These are phyloP conservation scores for Diaporthe eres DNA, from an alignment of 2,329 filamentous ascomycete genomes.

Conservation along the genomic window DNA sequence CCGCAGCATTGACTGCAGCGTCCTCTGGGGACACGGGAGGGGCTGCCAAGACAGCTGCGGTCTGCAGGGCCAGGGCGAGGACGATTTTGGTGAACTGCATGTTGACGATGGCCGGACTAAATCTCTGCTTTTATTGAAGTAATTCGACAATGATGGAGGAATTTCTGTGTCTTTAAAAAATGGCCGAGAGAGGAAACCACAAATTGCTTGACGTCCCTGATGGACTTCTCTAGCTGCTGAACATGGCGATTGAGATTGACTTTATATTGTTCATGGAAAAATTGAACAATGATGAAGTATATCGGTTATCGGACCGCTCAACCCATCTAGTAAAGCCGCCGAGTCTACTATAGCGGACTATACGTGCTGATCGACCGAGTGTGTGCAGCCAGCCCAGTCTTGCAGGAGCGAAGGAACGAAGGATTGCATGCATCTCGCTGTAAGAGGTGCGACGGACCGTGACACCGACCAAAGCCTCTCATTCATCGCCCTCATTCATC, in stretches of 20 bases:
- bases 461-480: too few relatives aligned
- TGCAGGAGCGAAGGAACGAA: slow-evolving; percentile 19
- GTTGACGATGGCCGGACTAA: background rate
- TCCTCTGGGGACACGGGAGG: slow-evolving; percentile 9
- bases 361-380: background rate
- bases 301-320: slow-evolving; percentile 16
- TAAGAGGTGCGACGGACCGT: too few relatives aligned
- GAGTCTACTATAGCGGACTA: background rate
- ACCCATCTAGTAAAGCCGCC: slow-evolving; percentile 5
- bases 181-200: background rate
- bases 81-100: slow-evolving; percentile 9
- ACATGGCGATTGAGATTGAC: background rate
- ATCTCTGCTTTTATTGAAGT: background rate
- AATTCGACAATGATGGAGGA: too few relatives aligned
- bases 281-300: background rate
- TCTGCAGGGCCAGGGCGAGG: slow-evolving; percentile 5
- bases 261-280: background rate
- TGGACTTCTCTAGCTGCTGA: background rate
- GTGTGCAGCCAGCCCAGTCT: background rate
- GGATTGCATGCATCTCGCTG: slow-evolving; percentile 3
- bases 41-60: slow-evolving; percentile 14
- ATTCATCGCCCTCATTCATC: too few relatives aligned
- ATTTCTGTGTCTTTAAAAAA: too few relatives aligned
- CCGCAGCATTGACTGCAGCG: slow-evolving; percentile 31
- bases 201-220: background rate